Base-by-base conservation (phyloP, 352 stramenopile species). In the Phytophthora constricta region DNA sequence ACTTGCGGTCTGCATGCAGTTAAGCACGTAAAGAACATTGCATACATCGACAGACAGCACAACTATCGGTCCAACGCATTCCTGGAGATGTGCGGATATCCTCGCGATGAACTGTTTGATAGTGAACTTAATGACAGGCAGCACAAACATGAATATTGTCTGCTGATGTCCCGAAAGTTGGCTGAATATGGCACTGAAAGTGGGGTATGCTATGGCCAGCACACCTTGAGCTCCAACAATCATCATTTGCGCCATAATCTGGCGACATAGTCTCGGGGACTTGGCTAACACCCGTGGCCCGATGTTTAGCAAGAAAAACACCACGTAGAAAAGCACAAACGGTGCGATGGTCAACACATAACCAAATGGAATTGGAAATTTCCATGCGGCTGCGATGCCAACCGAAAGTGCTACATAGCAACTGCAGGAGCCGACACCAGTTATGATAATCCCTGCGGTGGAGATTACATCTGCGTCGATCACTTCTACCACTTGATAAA, bases 11-110 rank as follows among this genome's bases (percentile, higher is more conserved):
- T 70, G 62, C 67, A 79, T 65, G 51, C 61, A 76, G 10, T 65
- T 33, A 42, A 70, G 13, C 20, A 65, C 46, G 26, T 65, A 70
- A 10, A 75, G n/a, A 7, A 58, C 68, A 46, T 68, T 68, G 56
- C 66, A 71, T 3, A 65, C 27, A 11, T 70, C 67, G 14, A 75
- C 57, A 11, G 61, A 62, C 25, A 75, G 58, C 4, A 68, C 57
- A 17, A 58, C 51, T 5, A 59, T 62, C 34, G 41, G 46, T 2
- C 53, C 49, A 7, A 63, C 49, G 17, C 46, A 41, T 17, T 75
- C 68, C n/a, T 59, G 22, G 28, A 62, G 55, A 39, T 71, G 46
- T 2, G 14, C 5, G 4, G 33, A 54, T 4, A 33, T 34, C 4
- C 31, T 39, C 3, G 63, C 62, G 2, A 50, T 47, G 7, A 61